A percentile compares a stretch with the other conserved stretches of the same genome.
phyloP scores from a whole-genome alignment of 2,329 filamentous ascomycete genomes.

The Colletotrichum orchidophilum region DNA sequence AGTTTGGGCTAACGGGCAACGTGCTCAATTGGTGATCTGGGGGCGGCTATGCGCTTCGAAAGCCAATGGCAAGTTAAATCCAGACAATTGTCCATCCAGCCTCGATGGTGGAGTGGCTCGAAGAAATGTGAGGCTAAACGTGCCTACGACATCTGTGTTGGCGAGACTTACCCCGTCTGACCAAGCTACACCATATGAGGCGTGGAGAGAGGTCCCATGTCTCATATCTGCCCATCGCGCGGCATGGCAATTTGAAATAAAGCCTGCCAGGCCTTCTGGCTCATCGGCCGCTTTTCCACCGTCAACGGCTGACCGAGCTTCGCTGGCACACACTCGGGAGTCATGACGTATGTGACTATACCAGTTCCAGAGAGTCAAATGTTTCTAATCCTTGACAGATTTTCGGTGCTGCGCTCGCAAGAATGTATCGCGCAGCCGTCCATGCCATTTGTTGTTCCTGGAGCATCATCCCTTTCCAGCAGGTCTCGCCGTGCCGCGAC shows the following conservation, averaged over 20 bases:
- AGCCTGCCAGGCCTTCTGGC: not conserved
- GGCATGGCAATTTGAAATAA: conserved; percentile 16
- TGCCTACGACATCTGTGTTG: not conserved
- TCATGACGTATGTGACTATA: conserved; percentile 25
- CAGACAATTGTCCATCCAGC: not conserved
- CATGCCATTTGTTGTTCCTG: not conserved
- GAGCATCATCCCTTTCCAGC: not conserved
- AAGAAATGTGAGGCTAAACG: not conserved
- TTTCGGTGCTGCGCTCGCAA: not conserved
- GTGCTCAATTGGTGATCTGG: not conserved
- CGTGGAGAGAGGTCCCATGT: conserved; percentile 1
- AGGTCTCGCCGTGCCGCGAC: not conserved
- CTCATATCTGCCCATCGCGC: not conserved
- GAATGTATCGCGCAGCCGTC: not conserved
- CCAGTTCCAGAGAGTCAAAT: not conserved
- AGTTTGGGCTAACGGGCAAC: not conserved
- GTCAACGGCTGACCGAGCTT: not conserved
- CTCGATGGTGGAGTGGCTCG: not conserved
- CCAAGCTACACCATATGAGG: not conserved
- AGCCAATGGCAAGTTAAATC: conserved; percentile 5
- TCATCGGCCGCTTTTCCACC: not conserved
- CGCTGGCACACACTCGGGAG: not conserved
- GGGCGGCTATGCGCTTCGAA: conserved; percentile 27
- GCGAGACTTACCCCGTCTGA: not conserved
- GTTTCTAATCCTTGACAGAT: not conserved